Evolutionary conservation across 768 basidiomycete species (phyloP), one percentile per base, ranked within the genome.

Genomic region (Collybia sordida): DNA sequence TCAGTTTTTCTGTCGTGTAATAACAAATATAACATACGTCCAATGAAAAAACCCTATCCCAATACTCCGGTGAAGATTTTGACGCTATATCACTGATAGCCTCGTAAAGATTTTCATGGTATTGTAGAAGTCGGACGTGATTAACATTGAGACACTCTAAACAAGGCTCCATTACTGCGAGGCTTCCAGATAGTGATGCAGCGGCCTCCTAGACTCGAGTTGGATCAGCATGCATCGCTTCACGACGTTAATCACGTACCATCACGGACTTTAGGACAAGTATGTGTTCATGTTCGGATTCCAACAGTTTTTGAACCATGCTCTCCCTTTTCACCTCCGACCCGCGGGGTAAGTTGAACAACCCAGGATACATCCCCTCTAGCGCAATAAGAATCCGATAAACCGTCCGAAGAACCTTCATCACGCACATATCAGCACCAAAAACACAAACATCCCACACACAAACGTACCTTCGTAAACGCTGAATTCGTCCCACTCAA

Each of bases 371-470:
- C 1, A 62, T 60, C 8, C 62, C 69, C 56, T 74, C 64, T 24
- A 75, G 58, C 0, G 70, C 62, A 11, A 55, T 24, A 0, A 73
- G 55, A 11, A 74, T 49, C 7, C 72, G 64, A 37, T 67, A 61
- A 7, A 72, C 62, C 0, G 70, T 69, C 52, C 64, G 65, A 2
- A 73, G 47, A 14, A 73, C 65, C 73, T 73, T 42, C 15, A 4
- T 9, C n/a, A 18, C 23, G 17, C 22, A 9, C 38, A 7, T 8
- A 18, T 36, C 35, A 45, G 19, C 40, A 45, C 21, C 8, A 31
- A 9, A 24, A 42, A 41, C 15, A 23, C 6, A 23, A 15, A 21
- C 12, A 15, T 2, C 21, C 44, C 7, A 11, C 28, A 22, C 23
- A 23, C 9, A 19, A 1, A 54, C 64, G 19, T 53, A 73, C 72